phyloP scores from a whole-genome alignment of 2,329 filamentous ascomycete genomes.

The Calonectria hongkongensis region DNA sequence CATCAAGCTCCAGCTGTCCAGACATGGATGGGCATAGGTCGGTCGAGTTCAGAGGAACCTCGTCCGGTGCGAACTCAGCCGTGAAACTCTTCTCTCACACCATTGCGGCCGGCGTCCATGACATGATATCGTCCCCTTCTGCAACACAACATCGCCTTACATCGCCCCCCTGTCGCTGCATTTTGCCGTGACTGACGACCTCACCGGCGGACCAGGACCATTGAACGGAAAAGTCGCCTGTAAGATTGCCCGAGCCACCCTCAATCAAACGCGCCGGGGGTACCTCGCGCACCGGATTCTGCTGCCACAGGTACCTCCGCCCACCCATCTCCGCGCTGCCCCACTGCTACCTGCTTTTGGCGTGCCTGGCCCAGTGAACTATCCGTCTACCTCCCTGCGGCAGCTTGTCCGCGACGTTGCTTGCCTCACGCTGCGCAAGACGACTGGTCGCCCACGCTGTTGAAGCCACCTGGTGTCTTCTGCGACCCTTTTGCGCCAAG shows the following conservation, averaged over 20 bases:
- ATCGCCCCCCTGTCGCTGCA: conserved; percentile 16
- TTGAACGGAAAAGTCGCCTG: conserved; percentile 29
- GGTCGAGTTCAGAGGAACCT: conserved; percentile 15
- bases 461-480: conserved; percentile 60
- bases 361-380: conserved; percentile 49
- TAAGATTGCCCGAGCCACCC: conserved; percentile 40
- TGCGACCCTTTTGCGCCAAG: conserved; percentile 52
- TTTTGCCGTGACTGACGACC: conserved; percentile 20
- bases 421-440: conserved; percentile 55
- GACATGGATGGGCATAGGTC: conserved; percentile 15
- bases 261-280: conserved; percentile 31
- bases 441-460: conserved; percentile 51
- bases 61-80: conserved; percentile 15
- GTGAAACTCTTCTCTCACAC: conserved; percentile 37
- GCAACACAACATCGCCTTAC: conserved; percentile 3
- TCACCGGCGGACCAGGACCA: conserved; percentile 36
- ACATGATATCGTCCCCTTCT: not conserved
- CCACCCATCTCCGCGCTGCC: conserved; percentile 37
- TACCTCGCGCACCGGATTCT: conserved; percentile 31
- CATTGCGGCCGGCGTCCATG: conserved; percentile 20
- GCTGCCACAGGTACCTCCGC: conserved; percentile 32
- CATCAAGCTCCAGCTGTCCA: not conserved
- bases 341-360: conserved; percentile 43
- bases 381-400: conserved; percentile 52
- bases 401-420: conserved; percentile 54